Percentiles rank a stretch among this genome's conserved stretches.
Conservation (phyloP, 306 rosid genomes). For the Rosa persica region DNA sequence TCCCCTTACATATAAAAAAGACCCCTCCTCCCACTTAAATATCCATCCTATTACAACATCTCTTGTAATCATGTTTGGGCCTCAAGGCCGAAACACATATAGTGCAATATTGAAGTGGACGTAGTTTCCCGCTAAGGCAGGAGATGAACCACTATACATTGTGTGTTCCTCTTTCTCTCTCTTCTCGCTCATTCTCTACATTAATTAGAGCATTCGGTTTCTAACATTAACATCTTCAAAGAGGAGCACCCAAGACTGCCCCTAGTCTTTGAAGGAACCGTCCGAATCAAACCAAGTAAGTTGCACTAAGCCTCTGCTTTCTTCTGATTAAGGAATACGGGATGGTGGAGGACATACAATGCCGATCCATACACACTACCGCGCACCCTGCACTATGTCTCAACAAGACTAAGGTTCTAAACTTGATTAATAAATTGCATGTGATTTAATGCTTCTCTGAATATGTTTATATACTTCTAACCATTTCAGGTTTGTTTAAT, state of each 20-base stretch:
- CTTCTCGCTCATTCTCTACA: too few species aligned
- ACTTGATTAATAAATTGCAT: background rate
- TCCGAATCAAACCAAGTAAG: constrained; percentile 25
- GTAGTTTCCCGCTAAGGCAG: too few species aligned
- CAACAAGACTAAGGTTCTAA: constrained; percentile 43
- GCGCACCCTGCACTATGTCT: constrained; percentile 29
- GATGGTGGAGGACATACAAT: constrained; percentile 27
- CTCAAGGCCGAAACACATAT: too few species aligned
- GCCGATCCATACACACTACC: constrained; percentile 32
- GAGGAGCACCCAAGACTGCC: constrained; percentile 19
- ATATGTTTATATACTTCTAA: background rate
- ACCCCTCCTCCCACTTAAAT: too few species aligned
- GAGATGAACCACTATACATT: too few species aligned
- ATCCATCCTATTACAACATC: too few species aligned
- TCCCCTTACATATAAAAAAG: too few species aligned
- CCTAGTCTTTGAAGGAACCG: constrained; percentile 30
- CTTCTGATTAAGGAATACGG: constrained; percentile 24
- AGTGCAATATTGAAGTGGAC: too few species aligned
- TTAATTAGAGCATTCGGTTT: too few species aligned
- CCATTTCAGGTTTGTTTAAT: background rate
- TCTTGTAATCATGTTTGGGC: too few species aligned
- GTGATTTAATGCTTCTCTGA: background rate
- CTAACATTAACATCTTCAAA: too few species aligned
- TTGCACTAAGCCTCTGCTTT: constrained; percentile 34
- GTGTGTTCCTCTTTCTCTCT: too few species aligned